Conservation (phyloP, 192 early-diverging fungal species). For the Mortierella alpina region DNA sequence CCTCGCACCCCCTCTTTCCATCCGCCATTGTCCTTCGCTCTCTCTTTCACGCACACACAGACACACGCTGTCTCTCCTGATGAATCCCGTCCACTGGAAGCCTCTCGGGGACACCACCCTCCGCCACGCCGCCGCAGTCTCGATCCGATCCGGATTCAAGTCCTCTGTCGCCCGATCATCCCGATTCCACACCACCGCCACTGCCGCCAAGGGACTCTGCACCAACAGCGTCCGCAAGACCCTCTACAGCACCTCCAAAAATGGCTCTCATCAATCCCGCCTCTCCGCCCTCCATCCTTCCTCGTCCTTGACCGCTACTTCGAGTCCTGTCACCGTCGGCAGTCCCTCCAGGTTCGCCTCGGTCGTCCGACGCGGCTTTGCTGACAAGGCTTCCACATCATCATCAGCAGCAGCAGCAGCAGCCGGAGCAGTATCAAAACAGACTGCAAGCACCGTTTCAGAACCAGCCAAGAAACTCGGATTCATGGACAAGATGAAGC, state of each 20-base stretch:
- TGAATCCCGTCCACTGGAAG: constrained; percentile 16
- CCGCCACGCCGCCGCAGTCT: constrained; percentile 7
- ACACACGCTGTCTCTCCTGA: neutral
- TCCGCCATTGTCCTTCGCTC: neutral
- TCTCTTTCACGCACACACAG: too few relatives aligned
- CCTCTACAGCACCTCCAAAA: neutral
- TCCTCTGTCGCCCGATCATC: neutral
- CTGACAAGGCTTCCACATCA: constrained; percentile 2
- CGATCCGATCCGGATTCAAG: constrained; percentile 19
- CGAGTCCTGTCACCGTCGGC: neutral
- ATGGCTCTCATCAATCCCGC: neutral
- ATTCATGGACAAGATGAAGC: constrained; percentile 56
- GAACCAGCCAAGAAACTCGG: constrained; percentile 11
- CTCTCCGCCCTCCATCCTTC: constrained; percentile 3
- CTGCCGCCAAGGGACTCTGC: constrained; percentile 5
- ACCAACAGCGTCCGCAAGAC: constrained; percentile 42
- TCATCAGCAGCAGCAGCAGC: neutral
- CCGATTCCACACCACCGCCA: constrained; percentile 11
- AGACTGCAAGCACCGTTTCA: neutral
- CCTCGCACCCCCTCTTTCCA: neutral
- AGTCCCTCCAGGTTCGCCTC: constrained; percentile 16
- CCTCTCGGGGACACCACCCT: constrained; percentile 3
- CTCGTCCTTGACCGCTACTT: neutral
- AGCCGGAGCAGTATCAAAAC: neutral
- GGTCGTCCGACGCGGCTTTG: constrained; percentile 40